Base-by-base conservation (phyloP, 2,329 filamentous ascomycete genomes). In the Fusarium liriodendri region DNA sequence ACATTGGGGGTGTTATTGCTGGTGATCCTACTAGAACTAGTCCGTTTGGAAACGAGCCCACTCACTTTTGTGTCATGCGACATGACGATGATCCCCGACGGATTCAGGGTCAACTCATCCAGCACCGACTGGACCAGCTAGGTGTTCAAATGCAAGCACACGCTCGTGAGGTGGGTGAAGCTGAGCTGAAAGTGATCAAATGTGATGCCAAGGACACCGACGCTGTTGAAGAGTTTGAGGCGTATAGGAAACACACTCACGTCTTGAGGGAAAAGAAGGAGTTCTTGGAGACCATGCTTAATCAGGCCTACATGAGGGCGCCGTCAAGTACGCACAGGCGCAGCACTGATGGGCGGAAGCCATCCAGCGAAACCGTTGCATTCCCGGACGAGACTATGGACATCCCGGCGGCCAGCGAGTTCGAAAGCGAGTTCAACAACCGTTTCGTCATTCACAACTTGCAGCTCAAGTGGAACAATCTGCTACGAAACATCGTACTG, bases 381-480 rank as follows among this genome's bases (percentile, higher is more conserved):
- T 85, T 86, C n/a, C 89, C 91, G 59, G 88, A 89, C 42, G 88
- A 88, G 22, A 89, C 87, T 16, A 85, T 93, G 62, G 91, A 94
- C 72, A 89, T 92, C 2, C 90, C 92, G 4, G 90, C 92, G 1
- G 89, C 92, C 5, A 90, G 93, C 18, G 95, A 98, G 74, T 96
- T 96, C 75, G 92, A 94, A 58, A 98, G 94, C 82, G 95, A 98
- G 80, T 99, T 98, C 86, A 97, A 97, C 81, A 99, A 99, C 80
- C 93, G 97, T 2, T 99, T 99, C 85, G 96, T 98, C 77, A 93
- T 99, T 62, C 97, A 99, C 86, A 99, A 99, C 78, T 90, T 97
- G 80, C 97, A 99, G 79, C 86, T 99, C 66, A 99, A 99, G 83
- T 99, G 97, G 97, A 98, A 98, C 85, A 99, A 99, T 78, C 90